Conservation (phyloP, 768 basidiomycete genomes). For the Suillus alpinus region DNA sequence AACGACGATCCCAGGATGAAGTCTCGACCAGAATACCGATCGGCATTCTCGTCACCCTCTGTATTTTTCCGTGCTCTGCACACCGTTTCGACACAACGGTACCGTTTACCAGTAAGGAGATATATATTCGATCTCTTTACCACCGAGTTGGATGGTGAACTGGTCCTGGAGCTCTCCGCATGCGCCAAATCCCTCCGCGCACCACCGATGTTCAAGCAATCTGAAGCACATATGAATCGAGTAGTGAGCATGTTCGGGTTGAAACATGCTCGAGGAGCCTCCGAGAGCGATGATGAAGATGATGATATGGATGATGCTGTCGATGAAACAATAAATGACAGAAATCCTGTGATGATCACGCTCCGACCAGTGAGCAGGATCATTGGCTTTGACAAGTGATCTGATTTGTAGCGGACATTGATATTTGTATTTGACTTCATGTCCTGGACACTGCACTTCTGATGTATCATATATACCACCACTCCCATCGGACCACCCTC, state of each 20-base stretch:
- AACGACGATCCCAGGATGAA: constrained; percentile 57
- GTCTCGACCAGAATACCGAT: constrained; percentile 68
- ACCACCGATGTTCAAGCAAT: constrained; percentile 40
- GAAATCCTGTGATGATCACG: constrained; percentile 53
- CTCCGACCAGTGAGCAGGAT: constrained; percentile 57
- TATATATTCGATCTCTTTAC: constrained; percentile 94
- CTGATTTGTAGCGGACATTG: not conserved
- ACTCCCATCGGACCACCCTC: not conserved
- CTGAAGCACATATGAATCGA: constrained; percentile 39
- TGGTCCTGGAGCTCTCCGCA: constrained; percentile 53
- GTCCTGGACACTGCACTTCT: not conserved
- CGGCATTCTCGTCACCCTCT: constrained; percentile 72
- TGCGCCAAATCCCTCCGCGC: constrained; percentile 51
- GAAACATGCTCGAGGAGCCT: constrained; percentile 46
- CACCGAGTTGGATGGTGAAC: constrained; percentile 65
- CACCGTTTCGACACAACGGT: constrained; percentile 84
- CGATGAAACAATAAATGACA: constrained; percentile 37
- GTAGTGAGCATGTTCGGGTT: constrained; percentile 65
- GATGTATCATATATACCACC: constrained; percentile 10
- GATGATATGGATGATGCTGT: constrained; percentile 48
- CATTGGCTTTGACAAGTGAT: constrained; percentile 48
- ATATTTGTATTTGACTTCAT: constrained; percentile 2
- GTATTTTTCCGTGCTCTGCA: constrained; percentile 85
- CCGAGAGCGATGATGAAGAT: constrained; percentile 60
- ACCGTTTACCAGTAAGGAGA: constrained; percentile 86